Percentiles rank a stretch among this genome's conserved stretches.
Evolutionary conservation across 1,284 basidiomycete species (phyloP).

Genomic region (Phellinidium pouzarii): DNA sequence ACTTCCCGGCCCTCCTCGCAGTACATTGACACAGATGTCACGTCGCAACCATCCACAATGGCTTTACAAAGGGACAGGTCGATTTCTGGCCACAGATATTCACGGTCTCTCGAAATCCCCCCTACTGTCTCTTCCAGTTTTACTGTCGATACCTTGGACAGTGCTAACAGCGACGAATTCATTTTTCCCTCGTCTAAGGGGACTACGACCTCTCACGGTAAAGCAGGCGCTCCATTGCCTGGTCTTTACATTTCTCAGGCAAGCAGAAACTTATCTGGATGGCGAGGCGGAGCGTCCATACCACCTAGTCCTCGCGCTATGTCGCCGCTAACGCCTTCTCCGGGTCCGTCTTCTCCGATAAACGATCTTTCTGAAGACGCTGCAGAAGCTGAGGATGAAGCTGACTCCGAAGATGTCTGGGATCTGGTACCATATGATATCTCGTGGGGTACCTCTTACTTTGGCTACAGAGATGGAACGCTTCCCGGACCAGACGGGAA

Average conservation of each 20-base stretch:
- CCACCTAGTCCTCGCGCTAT: background rate
- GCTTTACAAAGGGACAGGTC: background rate
- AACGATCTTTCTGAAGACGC: constrained; percentile 9
- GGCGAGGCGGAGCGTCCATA: background rate
- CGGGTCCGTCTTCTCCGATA: constrained; percentile 5
- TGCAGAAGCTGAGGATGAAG: constrained; percentile 10
- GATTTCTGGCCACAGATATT: background rate
- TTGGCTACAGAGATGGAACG: constrained; percentile 32
- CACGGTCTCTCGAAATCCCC: constrained; percentile 6
- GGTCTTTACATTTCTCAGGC: constrained; percentile 11
- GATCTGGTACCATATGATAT: constrained; percentile 38
- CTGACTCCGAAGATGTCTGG: constrained; percentile 31
- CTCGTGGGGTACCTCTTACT: constrained; percentile 36
- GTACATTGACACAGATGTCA: constrained; percentile 4
- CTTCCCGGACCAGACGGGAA: constrained; percentile 36
- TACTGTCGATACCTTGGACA: background rate
- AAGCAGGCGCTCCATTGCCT: background rate
- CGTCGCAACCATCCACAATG: background rate
- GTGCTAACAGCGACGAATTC: constrained; percentile 6
- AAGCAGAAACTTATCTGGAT: constrained; percentile 1
- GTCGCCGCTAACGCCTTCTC: background rate
- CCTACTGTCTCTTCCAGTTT: too few relatives aligned
- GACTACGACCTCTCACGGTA: background rate
- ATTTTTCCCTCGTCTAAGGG: background rate
- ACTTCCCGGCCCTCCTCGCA: background rate